A percentile compares a stretch with the other conserved stretches of the same genome.
Conservation (phyloP, 2,329 filamentous ascomycete species). For the Lecanicillium sp. region DNA sequence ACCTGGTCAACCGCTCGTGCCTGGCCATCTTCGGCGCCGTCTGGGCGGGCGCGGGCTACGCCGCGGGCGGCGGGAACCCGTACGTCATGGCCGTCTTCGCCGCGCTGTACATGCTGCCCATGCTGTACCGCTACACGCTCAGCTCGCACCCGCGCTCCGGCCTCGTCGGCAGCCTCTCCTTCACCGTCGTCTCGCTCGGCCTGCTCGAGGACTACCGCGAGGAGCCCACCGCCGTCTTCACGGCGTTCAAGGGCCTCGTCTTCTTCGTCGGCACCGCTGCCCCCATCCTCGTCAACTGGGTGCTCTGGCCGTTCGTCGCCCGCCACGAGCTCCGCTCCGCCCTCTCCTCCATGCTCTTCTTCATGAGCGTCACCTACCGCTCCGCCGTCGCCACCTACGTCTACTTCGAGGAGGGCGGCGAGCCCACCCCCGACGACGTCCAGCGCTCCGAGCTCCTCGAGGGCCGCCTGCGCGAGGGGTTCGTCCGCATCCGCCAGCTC, state of each 20-base stretch:
- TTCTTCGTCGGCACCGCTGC: constrained; percentile 49
- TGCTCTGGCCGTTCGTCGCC: constrained; percentile 56
- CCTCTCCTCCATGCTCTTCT: constrained; percentile 51
- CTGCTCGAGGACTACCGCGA: constrained; percentile 27
- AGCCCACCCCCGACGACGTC: constrained; percentile 46
- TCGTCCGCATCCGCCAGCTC: constrained; percentile 51
- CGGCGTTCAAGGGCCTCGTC: constrained; percentile 42
- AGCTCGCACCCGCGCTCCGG: constrained; percentile 52
- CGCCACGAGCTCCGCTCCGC: constrained; percentile 52
- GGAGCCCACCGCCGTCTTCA: constrained; percentile 33
- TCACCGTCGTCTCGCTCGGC: constrained; percentile 47
- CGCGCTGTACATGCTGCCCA: constrained; percentile 52
- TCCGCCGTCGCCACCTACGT: constrained; percentile 50
- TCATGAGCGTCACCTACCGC: constrained; percentile 52
- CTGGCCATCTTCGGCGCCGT: constrained; percentile 45
- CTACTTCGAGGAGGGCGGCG: constrained; percentile 49
- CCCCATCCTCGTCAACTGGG: constrained; percentile 51
- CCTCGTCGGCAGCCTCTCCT: constrained; percentile 51
- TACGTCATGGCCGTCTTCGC: constrained; percentile 51
- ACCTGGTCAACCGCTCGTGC: constrained; percentile 46
- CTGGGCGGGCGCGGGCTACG: constrained; percentile 49
- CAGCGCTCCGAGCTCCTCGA: constrained; percentile 51
- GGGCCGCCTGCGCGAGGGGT: constrained; percentile 53
- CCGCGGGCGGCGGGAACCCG: constrained; percentile 45
- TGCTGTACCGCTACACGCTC: constrained; percentile 51